Conservation (phyloP, 2,329 filamentous ascomycete genomes). For the Mollisiaceae sp. region DNA sequence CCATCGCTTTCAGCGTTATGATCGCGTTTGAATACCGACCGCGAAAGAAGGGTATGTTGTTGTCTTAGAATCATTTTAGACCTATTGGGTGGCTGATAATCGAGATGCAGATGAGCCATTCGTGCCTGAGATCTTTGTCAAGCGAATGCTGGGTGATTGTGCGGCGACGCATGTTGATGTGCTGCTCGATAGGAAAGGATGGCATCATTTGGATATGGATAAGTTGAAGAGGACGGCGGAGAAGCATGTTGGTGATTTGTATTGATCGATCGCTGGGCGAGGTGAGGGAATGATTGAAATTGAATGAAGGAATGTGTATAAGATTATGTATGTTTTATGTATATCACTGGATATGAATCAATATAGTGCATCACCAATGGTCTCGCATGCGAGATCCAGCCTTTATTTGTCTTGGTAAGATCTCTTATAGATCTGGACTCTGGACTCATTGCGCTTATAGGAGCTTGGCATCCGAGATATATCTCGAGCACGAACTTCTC, state of each 20-base stretch:
- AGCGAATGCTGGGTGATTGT: neutral
- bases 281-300: neutral
- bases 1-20: neutral
- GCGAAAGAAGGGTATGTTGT: neutral
- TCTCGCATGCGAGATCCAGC: too few relatives aligned
- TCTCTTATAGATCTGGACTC: too few relatives aligned
- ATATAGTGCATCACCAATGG: too few relatives aligned
- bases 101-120: neutral
- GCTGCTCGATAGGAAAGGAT: neutral
- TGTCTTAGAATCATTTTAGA: neutral
- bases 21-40: slow-evolving; percentile 6
- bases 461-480: neutral
- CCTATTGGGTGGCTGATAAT: neutral
- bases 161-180: neutral
- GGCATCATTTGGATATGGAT: neutral
- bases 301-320: neutral
- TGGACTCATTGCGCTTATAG: too few relatives aligned
- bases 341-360: neutral
- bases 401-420: too few relatives aligned
- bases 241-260: slow-evolving; percentile 1
- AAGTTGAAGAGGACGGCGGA: neutral
- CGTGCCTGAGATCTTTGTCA: neutral
- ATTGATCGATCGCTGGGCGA: neutral
- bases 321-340: neutral
- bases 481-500: too few relatives aligned